phyloP scores from a whole-genome alignment of 2,329 filamentous ascomycete genomes.

The Lachnellula arida region DNA sequence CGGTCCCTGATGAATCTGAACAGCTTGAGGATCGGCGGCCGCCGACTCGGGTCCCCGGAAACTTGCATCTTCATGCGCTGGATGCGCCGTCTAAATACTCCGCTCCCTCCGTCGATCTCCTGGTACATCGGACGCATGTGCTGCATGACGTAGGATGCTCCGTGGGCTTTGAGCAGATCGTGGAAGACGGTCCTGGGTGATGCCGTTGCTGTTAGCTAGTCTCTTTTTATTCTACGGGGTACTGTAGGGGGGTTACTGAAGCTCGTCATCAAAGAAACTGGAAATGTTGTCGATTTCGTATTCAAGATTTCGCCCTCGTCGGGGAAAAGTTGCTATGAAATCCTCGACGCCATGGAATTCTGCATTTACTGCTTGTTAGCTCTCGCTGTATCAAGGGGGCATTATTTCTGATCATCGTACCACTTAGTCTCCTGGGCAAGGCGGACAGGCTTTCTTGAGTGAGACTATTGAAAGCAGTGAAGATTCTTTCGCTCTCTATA shows the following conservation, averaged over 20 bases:
- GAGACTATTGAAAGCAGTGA: neutral
- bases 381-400: neutral
- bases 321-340: constrained; percentile 9
- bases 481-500: constrained; percentile 1
- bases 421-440: neutral
- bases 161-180: constrained; percentile 11
- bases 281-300: constrained; percentile 10
- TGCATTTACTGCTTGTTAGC: constrained; percentile 2
- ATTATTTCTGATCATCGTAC: neutral
- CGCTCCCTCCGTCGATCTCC: neutral
- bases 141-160: constrained; percentile 9
- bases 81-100: constrained; percentile 1
- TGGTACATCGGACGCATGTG: constrained; percentile 12
- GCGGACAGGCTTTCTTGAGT: neutral
- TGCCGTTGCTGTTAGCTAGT: neutral
- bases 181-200: constrained; percentile 8
- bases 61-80: constrained; percentile 3
- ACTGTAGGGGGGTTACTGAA: constrained; percentile 5
- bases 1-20: constrained; percentile 9
- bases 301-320: constrained; percentile 4
- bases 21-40: constrained; percentile 2
- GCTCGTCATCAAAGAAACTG: constrained; percentile 1
- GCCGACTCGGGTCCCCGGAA: neutral
- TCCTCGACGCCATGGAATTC: constrained; percentile 5
- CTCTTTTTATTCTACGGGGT: neutral